phyloP scores from a whole-genome alignment of 192 early-diverging fungal species.

The Coemansia sp. region DNA sequence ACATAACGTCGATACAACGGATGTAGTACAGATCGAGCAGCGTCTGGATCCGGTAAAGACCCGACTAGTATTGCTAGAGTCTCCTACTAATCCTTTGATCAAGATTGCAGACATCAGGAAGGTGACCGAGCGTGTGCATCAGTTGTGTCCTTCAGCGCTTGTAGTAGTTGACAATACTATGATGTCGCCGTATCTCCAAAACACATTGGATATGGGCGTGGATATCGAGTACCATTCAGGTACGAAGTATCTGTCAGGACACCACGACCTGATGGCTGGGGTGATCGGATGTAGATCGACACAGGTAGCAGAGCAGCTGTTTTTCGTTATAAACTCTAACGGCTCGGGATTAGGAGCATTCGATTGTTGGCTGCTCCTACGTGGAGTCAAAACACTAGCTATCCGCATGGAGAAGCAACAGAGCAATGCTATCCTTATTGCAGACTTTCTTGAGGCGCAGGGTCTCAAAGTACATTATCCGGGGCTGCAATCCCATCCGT shows the following conservation, averaged over 20 bases:
- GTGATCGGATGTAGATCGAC: slow-evolving; percentile 78
- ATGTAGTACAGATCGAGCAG: slow-evolving; percentile 58
- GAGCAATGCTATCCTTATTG: slow-evolving; percentile 74
- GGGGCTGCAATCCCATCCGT: slow-evolving; percentile 78
- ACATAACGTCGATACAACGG: slow-evolving; percentile 90
- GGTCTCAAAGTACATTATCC: slow-evolving; percentile 90
- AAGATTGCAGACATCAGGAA: slow-evolving; percentile 88
- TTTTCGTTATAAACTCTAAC: slow-evolving; percentile 93
- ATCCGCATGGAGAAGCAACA: slow-evolving; percentile 98
- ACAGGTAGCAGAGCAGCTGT: slow-evolving; percentile 78
- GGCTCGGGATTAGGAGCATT: slow-evolving; percentile 88
- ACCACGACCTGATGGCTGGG: slow-evolving; percentile 99
- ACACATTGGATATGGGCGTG: slow-evolving; percentile 84
- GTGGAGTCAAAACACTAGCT: slow-evolving; percentile 92
- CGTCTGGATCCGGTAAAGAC: slow-evolving; percentile 74
- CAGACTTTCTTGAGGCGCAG: slow-evolving; percentile 75
- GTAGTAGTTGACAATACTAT: slow-evolving; percentile 99
- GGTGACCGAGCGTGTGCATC: slow-evolving; percentile 72
- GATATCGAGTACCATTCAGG: slow-evolving; percentile 96
- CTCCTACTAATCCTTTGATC: slow-evolving; percentile 96
- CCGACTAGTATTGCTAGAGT: slow-evolving; percentile 85
- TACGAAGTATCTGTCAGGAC: slow-evolving; percentile 95
- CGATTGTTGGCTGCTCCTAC: slow-evolving; percentile 89
- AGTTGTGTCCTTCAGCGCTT: slow-evolving; percentile 70
- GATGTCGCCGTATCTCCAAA: slow-evolving; percentile 95